Evolutionary conservation across 2,329 filamentous ascomycete species (phyloP).

Genomic region (Colletotrichum chrysophilum): DNA sequence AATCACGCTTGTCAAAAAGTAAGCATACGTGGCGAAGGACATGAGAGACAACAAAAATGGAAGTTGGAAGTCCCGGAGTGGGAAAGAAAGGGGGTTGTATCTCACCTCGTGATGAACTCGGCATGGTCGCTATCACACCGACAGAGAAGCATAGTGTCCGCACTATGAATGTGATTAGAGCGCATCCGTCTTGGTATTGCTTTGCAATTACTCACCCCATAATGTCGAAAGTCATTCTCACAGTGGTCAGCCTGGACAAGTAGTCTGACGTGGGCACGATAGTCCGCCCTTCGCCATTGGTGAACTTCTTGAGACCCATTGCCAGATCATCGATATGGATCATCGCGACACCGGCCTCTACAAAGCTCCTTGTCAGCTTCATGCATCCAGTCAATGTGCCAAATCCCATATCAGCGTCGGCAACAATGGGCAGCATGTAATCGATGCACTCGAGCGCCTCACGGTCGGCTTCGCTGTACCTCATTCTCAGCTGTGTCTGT

Average conservation of each 20-base stretch:
- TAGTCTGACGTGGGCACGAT: constrained; percentile 45
- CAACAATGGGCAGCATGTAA: constrained; percentile 43
- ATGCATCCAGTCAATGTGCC: constrained; percentile 42
- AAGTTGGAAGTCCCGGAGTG: fast-evolving
- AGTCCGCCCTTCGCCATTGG: constrained; percentile 42
- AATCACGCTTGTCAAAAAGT: background rate
- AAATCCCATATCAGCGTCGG: constrained; percentile 49
- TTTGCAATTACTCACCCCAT: constrained; percentile 30
- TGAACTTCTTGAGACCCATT: constrained; percentile 49
- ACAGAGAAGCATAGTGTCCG: constrained; percentile 41
- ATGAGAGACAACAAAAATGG: background rate
- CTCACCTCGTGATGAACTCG: constrained; percentile 40
- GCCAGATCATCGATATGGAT: constrained; percentile 48
- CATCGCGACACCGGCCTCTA: constrained; percentile 47
- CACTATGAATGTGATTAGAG: background rate
- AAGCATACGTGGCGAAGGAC: background rate
- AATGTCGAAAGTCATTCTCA: constrained; percentile 43
- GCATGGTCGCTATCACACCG: constrained; percentile 42
- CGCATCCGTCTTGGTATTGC: background rate
- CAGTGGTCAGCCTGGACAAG: constrained; percentile 36
- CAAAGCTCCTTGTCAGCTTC: constrained; percentile 44
- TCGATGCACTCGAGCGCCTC: constrained; percentile 39
- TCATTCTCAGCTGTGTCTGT: constrained; percentile 40
- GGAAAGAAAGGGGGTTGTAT: background rate
- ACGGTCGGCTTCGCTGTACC: constrained; percentile 32